phyloP scores from a whole-genome alignment of 768 basidiomycete genomes.

The Boletales sp. region DNA sequence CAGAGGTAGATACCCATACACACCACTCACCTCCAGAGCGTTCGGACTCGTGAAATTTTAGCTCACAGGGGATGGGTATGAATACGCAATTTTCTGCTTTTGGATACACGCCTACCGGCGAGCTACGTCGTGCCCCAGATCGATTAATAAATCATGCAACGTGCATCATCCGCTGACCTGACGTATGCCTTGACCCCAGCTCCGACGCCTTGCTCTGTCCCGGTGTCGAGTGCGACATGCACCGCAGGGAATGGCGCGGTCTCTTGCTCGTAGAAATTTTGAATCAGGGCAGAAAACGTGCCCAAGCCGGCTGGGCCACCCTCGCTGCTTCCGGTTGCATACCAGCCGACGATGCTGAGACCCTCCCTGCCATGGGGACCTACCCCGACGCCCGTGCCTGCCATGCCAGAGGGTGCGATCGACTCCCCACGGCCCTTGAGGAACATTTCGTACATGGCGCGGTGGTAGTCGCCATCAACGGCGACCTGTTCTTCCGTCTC shows the following conservation, averaged over 20 bases:
- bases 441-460: slow-evolving; percentile 87
- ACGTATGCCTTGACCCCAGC: slow-evolving; percentile 86
- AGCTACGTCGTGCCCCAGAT: slow-evolving; percentile 40
- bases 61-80: slow-evolving; percentile 83
- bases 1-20: neutral
- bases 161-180: slow-evolving; percentile 47
- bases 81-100: slow-evolving; percentile 97
- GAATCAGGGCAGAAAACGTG: slow-evolving; percentile 94
- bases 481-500: slow-evolving; percentile 92
- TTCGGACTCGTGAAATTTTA: slow-evolving; percentile 81
- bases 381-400: slow-evolving; percentile 16
- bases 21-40: slow-evolving; percentile 72
- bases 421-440: slow-evolving; percentile 57
- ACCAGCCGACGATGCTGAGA: slow-evolving; percentile 96
- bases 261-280: slow-evolving; percentile 96
- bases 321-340: slow-evolving; percentile 62
- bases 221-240: slow-evolving; percentile 88
- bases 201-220: slow-evolving; percentile 55
- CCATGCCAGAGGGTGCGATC: slow-evolving; percentile 8
- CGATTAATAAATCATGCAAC: slow-evolving; percentile 7
- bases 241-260: slow-evolving; percentile 85
- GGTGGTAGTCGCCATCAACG: slow-evolving; percentile 96
- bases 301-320: slow-evolving; percentile 52
- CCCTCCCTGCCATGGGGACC: slow-evolving; percentile 43
- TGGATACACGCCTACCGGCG: slow-evolving; percentile 83